These are phyloP conservation scores for Elsinoe australis DNA, from an alignment of 2,329 filamentous ascomycete species.

Conservation along the genomic window DNA sequence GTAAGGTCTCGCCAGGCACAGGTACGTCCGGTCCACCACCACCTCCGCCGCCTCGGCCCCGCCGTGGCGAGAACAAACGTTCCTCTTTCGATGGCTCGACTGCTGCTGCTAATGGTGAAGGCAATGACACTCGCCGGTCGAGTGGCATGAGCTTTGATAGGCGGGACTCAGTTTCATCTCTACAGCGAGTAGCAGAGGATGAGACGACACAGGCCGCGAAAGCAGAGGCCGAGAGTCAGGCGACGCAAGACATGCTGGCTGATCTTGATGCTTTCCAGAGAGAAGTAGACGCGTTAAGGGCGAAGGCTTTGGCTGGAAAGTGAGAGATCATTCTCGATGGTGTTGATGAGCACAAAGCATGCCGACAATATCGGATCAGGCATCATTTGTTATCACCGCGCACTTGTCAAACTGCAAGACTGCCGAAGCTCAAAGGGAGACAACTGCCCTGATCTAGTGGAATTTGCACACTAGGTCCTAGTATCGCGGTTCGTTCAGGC, in stretches of 20 bases:
- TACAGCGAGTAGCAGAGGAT: slow-evolving; percentile 12
- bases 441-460: no score
- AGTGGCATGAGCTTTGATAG: slow-evolving; percentile 16
- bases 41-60: slow-evolving; percentile 9
- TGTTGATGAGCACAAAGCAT: no score
- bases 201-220: slow-evolving; percentile 1
- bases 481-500: no score
- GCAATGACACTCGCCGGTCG: not conserved
- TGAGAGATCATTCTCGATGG: not conserved
- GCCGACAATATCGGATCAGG: no score
- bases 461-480: no score
- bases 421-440: no score
- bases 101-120: not conserved
- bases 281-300: slow-evolving; percentile 18
- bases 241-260: slow-evolving; percentile 14
- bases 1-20: no score
- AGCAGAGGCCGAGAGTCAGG: slow-evolving; percentile 2
- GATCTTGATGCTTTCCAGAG: slow-evolving; percentile 17
- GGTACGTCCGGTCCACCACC: no score
- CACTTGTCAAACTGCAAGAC: no score
- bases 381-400: no score
- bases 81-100: slow-evolving; percentile 1
- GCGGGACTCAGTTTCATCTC: slow-evolving; percentile 11
- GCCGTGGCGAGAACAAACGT: slow-evolving; percentile 8
- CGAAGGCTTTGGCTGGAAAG: slow-evolving; percentile 12